A percentile compares a stretch with the other conserved stretches of the same genome.
Conservation (phyloP, 257 asterid species). For the Thymus mandschuricus region DNA sequence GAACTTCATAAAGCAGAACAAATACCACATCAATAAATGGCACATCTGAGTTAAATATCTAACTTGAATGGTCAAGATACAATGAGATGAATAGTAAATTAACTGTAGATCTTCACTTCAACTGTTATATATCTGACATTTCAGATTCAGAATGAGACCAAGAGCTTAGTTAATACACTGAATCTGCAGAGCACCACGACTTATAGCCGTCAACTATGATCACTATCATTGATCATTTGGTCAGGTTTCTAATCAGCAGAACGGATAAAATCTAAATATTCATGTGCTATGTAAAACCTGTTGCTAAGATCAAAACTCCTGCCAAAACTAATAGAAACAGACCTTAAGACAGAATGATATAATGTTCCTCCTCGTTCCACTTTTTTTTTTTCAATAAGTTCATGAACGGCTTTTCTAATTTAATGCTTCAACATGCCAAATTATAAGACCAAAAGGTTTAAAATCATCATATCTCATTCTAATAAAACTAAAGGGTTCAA, state of each 20-base stretch:
- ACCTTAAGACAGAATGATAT: constrained; percentile 3
- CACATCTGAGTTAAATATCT: neutral
- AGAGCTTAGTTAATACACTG: constrained; percentile 24
- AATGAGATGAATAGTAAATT: constrained; percentile 1
- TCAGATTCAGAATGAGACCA: constrained; percentile 5
- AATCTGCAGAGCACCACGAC: constrained; percentile 14
- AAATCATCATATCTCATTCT: constrained; percentile 14
- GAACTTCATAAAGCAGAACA: constrained; percentile 24
- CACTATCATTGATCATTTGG: neutral
- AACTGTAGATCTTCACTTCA: constrained; percentile 5
- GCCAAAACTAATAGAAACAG: constrained; percentile 2
- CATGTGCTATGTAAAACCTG: neutral
- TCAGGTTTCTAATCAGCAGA: constrained; percentile 10
- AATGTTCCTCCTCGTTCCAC: constrained; percentile 2
- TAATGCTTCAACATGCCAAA: constrained; percentile 21
- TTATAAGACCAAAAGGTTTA: constrained; percentile 8
- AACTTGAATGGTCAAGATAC: constrained; percentile 24
- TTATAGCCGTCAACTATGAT: constrained; percentile 19
- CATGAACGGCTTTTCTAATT: constrained; percentile 1
- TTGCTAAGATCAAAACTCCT: constrained; percentile 18
- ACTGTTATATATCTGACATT: neutral
- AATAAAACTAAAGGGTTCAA: neutral
- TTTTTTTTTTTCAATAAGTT: constrained; percentile 10
- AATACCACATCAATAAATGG: constrained; percentile 21
- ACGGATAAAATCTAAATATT: constrained; percentile 8